Evolutionary conservation across 1,284 basidiomycete species (phyloP).

Genomic region (Ganoderma leucocontextum): DNA sequence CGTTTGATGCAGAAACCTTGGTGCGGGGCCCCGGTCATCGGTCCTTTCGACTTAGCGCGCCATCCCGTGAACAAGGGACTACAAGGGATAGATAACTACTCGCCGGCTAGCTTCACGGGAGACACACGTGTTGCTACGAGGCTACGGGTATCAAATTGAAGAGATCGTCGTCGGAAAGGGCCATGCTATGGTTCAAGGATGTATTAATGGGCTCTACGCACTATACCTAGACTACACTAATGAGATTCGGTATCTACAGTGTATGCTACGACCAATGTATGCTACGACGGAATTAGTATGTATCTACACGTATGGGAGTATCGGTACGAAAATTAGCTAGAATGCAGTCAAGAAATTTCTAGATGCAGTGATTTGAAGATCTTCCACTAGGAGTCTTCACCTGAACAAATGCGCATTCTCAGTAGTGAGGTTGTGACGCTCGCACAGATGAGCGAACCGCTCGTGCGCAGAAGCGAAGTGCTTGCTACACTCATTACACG

Average conservation of each 20-base stretch:
- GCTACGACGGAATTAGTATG: constrained; percentile 10
- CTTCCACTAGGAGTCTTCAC: background rate
- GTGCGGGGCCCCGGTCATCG: background rate
- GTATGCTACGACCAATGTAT: constrained; percentile 4
- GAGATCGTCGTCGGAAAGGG: background rate
- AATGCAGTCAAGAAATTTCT: background rate
- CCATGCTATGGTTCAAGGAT: background rate
- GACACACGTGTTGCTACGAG: constrained; percentile 2
- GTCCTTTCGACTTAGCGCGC: constrained; percentile 3
- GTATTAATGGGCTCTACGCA: constrained; percentile 1
- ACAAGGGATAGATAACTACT: background rate
- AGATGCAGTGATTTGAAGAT: background rate
- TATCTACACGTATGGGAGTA: background rate
- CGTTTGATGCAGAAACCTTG: background rate
- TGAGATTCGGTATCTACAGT: background rate
- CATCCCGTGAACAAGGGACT: background rate
- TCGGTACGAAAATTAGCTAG: background rate
- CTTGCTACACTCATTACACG: constrained; percentile 12
- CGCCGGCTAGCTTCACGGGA: constrained; percentile 4
- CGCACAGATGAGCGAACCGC: constrained; percentile 17
- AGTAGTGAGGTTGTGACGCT: constrained; percentile 15
- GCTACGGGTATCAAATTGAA: background rate
- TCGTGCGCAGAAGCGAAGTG: constrained; percentile 3
- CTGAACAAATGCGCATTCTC: constrained; percentile 15
- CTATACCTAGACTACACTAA: constrained; percentile 15